Percentiles rank a stretch among this genome's conserved stretches.
Evolutionary conservation across 208 protist species (phyloP).

Genomic region (Crithidia brevicula): DNA sequence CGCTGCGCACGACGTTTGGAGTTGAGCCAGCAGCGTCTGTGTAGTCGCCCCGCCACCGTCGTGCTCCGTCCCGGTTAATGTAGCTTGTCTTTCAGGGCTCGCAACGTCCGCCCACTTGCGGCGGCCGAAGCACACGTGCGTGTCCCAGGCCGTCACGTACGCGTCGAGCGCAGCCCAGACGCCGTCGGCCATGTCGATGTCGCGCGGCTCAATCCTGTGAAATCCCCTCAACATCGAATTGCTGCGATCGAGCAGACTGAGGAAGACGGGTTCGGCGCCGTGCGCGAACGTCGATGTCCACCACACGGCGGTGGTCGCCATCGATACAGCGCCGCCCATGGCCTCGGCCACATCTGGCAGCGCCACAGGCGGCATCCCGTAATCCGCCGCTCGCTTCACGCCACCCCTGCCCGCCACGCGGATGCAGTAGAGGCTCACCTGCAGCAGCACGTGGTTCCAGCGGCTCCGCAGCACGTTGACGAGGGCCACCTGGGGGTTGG

Average conservation of each 20-base stretch:
- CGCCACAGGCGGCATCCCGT: slow-evolving; percentile 23
- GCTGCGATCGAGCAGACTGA: slow-evolving; percentile 55
- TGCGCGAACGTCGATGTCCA: slow-evolving; percentile 12
- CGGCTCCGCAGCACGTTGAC: slow-evolving; percentile 29
- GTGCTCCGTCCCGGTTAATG: slow-evolving; percentile 1
- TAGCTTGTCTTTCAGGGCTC: no score
- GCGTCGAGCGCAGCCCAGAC: slow-evolving; percentile 11
- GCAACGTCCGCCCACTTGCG: slow-evolving; percentile 15
- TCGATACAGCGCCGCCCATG: slow-evolving; percentile 23
- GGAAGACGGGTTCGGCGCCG: slow-evolving; percentile 26
- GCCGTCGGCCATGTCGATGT: slow-evolving; percentile 11
- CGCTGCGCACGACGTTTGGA: slow-evolving; percentile 14
- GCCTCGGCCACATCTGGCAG: slow-evolving; percentile 31
- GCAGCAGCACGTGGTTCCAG: slow-evolving; percentile 46
- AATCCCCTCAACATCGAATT: slow-evolving; percentile 28
- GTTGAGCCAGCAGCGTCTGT: slow-evolving; percentile 15
- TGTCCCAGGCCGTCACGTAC: slow-evolving; percentile 18
- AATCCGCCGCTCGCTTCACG: slow-evolving; percentile 15
- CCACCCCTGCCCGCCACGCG: slow-evolving; percentile 31
- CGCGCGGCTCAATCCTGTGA: neutral
- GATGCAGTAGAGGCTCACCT: slow-evolving; percentile 63
- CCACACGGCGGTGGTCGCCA: slow-evolving; percentile 11
- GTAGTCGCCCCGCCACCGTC: neutral
- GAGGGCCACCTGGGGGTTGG: slow-evolving; percentile 25
- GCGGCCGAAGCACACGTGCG: slow-evolving; percentile 21